phyloP scores from a whole-genome alignment of 805 yeast genomes.

The Barnettozyma wickerhamii region DNA sequence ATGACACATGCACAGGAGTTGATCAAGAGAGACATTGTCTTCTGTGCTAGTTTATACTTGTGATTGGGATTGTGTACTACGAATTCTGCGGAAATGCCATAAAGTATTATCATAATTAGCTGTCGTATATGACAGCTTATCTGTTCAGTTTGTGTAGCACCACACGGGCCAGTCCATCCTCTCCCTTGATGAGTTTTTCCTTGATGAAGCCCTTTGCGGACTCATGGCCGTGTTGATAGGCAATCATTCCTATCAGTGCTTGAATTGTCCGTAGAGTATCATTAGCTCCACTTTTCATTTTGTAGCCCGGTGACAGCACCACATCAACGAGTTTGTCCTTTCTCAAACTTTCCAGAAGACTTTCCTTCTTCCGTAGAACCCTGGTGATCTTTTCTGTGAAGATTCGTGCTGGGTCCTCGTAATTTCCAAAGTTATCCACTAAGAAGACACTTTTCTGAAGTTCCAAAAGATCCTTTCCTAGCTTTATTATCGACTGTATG shows the following conservation, averaged over 20 bases:
- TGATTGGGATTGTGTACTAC: constrained; percentile 26
- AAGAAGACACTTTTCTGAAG: constrained; percentile 12
- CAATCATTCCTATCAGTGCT: constrained; percentile 25
- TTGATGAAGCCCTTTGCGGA: constrained; percentile 19
- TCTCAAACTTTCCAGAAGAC: too few species aligned
- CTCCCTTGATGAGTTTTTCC: constrained; percentile 16
- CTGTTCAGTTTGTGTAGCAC: constrained; percentile 10
- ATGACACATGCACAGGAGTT: constrained; percentile 91
- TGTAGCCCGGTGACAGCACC: too few species aligned
- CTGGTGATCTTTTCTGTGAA: constrained; percentile 1
- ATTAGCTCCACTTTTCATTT: too few species aligned
- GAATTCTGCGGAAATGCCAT: background rate
- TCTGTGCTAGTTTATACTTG: constrained; percentile 90
- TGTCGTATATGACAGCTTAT: too few species aligned
- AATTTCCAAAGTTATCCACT: constrained; percentile 4
- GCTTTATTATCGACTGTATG: constrained; percentile 5
- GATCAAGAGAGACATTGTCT: constrained; percentile 94
- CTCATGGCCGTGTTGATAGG: constrained; percentile 16
- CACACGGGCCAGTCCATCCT: constrained; percentile 17
- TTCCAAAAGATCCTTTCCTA: constrained; percentile 10
- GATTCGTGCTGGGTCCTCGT: constrained; percentile 1
- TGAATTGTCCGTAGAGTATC: too few species aligned
- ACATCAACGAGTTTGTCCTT: too few species aligned
- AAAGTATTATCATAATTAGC: background rate
- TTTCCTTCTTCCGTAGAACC: background rate